A percentile compares a stretch with the other conserved stretches of the same genome.
Evolutionary conservation across 139 green algal genomes (phyloP).

Genomic region (Tetraselmis chui): DNA sequence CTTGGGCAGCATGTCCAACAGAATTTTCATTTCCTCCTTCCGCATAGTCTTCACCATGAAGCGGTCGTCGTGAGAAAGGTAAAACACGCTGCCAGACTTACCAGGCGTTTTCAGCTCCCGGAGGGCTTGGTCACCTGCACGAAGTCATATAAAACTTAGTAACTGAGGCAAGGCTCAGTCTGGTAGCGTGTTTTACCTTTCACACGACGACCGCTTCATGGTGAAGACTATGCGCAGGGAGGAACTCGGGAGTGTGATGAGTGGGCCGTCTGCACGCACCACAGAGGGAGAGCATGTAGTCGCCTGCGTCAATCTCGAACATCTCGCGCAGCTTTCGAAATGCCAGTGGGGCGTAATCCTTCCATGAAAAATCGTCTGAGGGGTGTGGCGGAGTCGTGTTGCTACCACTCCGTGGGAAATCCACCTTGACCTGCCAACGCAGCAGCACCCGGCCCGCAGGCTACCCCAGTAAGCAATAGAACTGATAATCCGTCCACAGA

Average conservation of each 20-base stretch:
- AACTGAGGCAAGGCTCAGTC: no score
- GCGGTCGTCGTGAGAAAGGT: constrained; percentile 66
- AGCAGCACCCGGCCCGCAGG: constrained; percentile 21
- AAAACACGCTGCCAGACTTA: constrained; percentile 84
- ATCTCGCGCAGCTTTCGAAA: constrained; percentile 71
- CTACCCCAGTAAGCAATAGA: no score
- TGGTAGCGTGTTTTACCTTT: constrained; percentile 80
- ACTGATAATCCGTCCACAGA: no score
- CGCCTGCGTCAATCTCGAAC: constrained; percentile 62
- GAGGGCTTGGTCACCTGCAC: constrained; percentile 64
- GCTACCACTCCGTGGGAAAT: constrained; percentile 59
- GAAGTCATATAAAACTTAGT: no score
- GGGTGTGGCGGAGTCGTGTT: constrained; percentile 58
- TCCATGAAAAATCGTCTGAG: constrained; percentile 80
- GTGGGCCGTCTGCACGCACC: neutral
- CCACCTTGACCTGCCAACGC: constrained; percentile 24
- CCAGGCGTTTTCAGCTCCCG: constrained; percentile 84
- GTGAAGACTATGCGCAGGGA: constrained; percentile 58
- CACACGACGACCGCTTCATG: constrained; percentile 66
- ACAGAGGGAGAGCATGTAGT: constrained; percentile 78
- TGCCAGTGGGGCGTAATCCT: constrained; percentile 82
- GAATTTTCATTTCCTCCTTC: constrained; percentile 63
- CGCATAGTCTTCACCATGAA: constrained; percentile 75
- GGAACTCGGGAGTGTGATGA: no score
- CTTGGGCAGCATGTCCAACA: constrained; percentile 67